Percentiles rank a stretch among this genome's conserved stretches.
Conservation (phyloP, 352 stramenopile species). For the Phytophthora fragariae region DNA sequence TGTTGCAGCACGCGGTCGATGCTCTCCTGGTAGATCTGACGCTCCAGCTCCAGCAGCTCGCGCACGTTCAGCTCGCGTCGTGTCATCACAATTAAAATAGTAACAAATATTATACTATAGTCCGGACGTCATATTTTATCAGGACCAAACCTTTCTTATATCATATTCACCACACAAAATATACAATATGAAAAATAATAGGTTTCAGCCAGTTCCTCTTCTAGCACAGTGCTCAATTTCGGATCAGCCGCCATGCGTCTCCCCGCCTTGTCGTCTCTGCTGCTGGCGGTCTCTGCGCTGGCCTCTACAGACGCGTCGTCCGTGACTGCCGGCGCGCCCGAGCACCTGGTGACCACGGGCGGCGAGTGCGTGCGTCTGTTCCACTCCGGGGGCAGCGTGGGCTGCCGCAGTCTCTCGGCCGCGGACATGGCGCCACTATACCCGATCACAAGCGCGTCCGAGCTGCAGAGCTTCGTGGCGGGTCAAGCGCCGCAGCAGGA, state of each 20-base stretch:
- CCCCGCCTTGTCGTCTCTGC: constrained; percentile 24
- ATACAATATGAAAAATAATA: not conserved
- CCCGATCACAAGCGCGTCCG: constrained; percentile 49
- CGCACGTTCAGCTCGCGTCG: constrained; percentile 57
- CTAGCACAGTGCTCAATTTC: not conserved
- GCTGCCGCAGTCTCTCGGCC: constrained; percentile 64
- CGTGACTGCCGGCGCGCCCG: constrained; percentile 67
- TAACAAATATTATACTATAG: too few relatives aligned
- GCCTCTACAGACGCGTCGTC: constrained; percentile 43
- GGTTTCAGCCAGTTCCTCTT: constrained; percentile 37
- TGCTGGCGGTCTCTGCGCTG: constrained; percentile 20
- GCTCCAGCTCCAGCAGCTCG: constrained; percentile 82
- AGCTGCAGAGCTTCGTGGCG: constrained; percentile 55
- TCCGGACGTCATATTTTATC: too few relatives aligned
- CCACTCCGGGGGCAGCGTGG: constrained; percentile 71
- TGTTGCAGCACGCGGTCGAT: constrained; percentile 70
- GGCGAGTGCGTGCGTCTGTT: constrained; percentile 84
- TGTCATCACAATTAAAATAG: not conserved
- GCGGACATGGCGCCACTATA: constrained; percentile 67
- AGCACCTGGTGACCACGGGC: constrained; percentile 67
- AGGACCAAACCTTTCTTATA: too few relatives aligned
- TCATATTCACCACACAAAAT: too few relatives aligned
- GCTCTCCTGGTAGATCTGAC: constrained; percentile 85
- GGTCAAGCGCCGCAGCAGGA: constrained; percentile 35
- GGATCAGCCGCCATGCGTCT: constrained; percentile 29